These are phyloP conservation scores for Aspergillus clavatus DNA, from an alignment of 2,329 filamentous ascomycete genomes.

Conservation along the genomic window DNA sequence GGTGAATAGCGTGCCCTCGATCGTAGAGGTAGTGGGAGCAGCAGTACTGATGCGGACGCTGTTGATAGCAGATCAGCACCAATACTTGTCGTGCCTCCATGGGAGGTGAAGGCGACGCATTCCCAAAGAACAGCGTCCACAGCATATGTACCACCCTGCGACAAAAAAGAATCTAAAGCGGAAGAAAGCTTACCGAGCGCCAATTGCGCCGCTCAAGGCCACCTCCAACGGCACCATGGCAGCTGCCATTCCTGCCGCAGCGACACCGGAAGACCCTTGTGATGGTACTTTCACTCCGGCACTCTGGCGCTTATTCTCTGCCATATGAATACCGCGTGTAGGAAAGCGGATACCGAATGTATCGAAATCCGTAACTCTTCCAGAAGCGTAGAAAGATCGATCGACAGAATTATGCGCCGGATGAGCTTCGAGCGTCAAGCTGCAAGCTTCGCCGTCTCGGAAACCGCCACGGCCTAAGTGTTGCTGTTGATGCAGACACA, in stretches of 20 bases:
- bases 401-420: neutral
- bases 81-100: too few relatives aligned
- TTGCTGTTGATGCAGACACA: neutral
- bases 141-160: neutral
- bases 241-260: constrained; percentile 36
- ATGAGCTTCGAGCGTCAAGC: too few relatives aligned
- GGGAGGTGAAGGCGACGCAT: too few relatives aligned
- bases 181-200: constrained; percentile 50
- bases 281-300: constrained; percentile 47
- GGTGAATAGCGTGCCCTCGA: constrained; percentile 60
- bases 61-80: constrained; percentile 8
- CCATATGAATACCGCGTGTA: constrained; percentile 39
- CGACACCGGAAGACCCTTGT: constrained; percentile 31
- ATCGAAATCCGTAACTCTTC: neutral
- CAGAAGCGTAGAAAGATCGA: neutral
- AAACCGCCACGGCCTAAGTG: too few relatives aligned
- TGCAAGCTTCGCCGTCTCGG: too few relatives aligned
- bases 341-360: neutral
- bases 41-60: constrained; percentile 57
- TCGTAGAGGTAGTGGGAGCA: constrained; percentile 45
- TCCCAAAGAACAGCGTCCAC: neutral
- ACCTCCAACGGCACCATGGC: constrained; percentile 49
- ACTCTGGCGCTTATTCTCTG: constrained; percentile 56
- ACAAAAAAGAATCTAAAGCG: neutral
- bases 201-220: constrained; percentile 56